Evolutionary conservation across 1,284 basidiomycete species (phyloP), one percentile per base, ranked within the genome.

Genomic region (Puccinia hordei): DNA sequence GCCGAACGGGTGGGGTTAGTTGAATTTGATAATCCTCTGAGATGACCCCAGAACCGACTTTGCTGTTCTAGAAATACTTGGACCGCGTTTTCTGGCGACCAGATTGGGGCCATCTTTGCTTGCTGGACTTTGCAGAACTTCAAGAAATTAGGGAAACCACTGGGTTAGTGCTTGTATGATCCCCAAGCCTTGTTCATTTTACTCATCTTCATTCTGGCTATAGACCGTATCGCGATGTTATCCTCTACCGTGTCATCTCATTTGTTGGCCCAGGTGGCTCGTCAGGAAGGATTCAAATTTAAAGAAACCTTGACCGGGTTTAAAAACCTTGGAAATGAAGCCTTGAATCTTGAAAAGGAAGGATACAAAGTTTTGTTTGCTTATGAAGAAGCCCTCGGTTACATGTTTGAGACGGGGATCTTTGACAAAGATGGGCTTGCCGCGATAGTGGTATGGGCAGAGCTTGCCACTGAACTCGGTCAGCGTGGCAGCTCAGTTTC

Each of bases 191-290:
- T 35, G 24, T 22, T 30, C 71, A 22, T 74, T 12, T 46, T 75
- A 35, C 44, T 53, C 35, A 41, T 53, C 41, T 49, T 73, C 46
- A 30, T 76, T 51, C 35, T 51, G 30, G 13, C 15, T 79, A 10
- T 74, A 90, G 89, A 88, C 4, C 90, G 90, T 83, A 86, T 93
- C 9, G 92, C 91, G 0, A 92, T 94, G 89, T 90, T 93, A 10
- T 92, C 92, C 0, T 93, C 93, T 0, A 92, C 92, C 3, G 93
- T 94, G 15, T 93, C 92, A 84, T 93, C 92, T 2, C 93, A 93
- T 86, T 92, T 94, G 91, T 86, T 94, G 15, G 90, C 91, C 83
- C 87, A 89, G 1, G 92, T 94, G 86, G 92, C 93, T 0, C 84
- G 86, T 59, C 84, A 85, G 4, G 93, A 94, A 84, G 92, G 92